Base-by-base conservation (phyloP, 2,329 filamentous ascomycete genomes). In the Dissoconium aciculare region DNA sequence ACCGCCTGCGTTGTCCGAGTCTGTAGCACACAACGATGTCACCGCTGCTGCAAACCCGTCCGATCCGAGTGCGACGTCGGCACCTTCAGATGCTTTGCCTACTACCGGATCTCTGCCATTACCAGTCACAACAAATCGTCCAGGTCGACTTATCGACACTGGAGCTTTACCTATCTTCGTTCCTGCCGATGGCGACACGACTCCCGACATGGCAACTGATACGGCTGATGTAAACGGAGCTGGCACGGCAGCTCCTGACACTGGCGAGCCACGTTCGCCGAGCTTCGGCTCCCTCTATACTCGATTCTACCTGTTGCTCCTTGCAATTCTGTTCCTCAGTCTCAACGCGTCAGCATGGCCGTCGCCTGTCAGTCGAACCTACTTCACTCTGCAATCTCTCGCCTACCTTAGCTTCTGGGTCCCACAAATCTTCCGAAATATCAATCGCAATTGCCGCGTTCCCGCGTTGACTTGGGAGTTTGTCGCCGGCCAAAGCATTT, bases 381-480 rank as follows among this genome's bases (percentile, higher is more conserved):
- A 73, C 52, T 64, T 64, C 38, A 65, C 85, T 50, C 40, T 65
- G 3, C 59, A 92, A 13, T 66, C 71, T 2, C 72, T 87, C 45
- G 42, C 69, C 31, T 94, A 94, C 51, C 69, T 94, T 26, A 93
- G 85, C 12, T 76, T 94, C 50, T 95, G 87, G 87, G 52, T 75
- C 1, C 87, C 89, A 0, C 89, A 98, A 53, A 92, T 95, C 43
- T 71, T 79, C 50, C 80, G 89, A 39, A 98, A 98, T 53, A 66
- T 79, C 31, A 73, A 81, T 56, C 80, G 87, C 32, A 94, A 94
- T 56, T 93, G 84, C 54, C 81, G 85, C 24, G n/a, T n/a, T n/a
- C 81, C 80, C 46, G 85, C 87, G 1, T 64, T 95, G n/a, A 69
- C 76, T 3, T 94, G 85, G 84, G 78, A 79, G 36, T 98, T 92